These are phyloP conservation scores for Knoxia roxburghii DNA, from an alignment of 257 asterid species.

Conservation along the genomic window DNA sequence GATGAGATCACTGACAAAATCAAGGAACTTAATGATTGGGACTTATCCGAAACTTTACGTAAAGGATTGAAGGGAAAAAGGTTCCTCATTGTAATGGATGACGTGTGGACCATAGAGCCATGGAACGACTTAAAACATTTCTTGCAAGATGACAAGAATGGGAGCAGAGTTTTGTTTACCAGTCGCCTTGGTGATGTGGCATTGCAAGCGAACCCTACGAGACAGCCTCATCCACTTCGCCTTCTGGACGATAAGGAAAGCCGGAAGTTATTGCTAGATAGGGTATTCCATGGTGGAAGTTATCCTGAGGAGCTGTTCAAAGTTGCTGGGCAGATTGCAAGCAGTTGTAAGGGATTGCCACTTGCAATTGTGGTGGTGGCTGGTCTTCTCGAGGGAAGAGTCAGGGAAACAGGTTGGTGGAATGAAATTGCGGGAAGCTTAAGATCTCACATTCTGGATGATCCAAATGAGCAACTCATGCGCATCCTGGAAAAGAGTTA, in stretches of 20 bases:
- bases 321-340: too few relatives aligned
- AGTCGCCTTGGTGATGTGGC: not conserved
- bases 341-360: too few relatives aligned
- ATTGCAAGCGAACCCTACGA: too few relatives aligned
- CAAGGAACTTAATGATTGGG: not conserved
- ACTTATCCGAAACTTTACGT: not conserved
- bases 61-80: not conserved
- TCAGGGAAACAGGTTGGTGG: not conserved
- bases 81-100: conserved; percentile 2
- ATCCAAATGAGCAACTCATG: not conserved
- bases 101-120: too few relatives aligned
- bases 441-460: not conserved
- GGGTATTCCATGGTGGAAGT: too few relatives aligned
- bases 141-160: too few relatives aligned
- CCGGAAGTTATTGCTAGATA: too few relatives aligned
- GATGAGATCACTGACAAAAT: not conserved
- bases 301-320: too few relatives aligned
- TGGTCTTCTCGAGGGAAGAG: not conserved
- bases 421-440: not conserved
- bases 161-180: conserved; percentile 15
- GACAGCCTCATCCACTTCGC: too few relatives aligned
- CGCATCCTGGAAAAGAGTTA: not conserved
- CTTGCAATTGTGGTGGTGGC: conserved; percentile 1
- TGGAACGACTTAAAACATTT: too few relatives aligned
- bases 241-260: too few relatives aligned